Evolutionary conservation across 192 early-diverging fungal genomes (phyloP), one percentile per base, ranked within the genome.

Genomic region (Radiomyces spectabilis): DNA sequence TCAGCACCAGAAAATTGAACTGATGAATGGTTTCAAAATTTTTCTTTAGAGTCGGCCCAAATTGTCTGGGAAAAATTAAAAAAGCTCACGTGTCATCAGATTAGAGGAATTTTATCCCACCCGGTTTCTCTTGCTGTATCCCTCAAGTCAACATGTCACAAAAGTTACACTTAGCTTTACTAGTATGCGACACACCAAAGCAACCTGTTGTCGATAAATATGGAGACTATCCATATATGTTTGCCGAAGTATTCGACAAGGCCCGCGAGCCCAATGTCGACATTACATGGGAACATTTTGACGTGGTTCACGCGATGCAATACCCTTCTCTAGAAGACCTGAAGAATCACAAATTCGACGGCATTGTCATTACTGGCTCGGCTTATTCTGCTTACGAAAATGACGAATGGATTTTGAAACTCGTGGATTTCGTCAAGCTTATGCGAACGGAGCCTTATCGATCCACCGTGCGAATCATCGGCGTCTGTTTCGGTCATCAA

Each of bases 401-500:
- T 41, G 21, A 72, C 8, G 68, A 71, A 1, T 92, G 89, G 89
- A 87, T 87, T 34, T 37, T 71, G 27, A 61, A 73, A 6, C 61
- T 88, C 6, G 63, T 77, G 19, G 55, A 71, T 0, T 90, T 74
- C 59, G 69, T 85, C n/a, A 26, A 56, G n/a, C n/a, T n/a, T n/a
- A n/a, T n/a, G n/a, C n/a, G n/a, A n/a, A n/a, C n/a, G n/a, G n/a
- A n/a, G n/a, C n/a, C n/a, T n/a, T n/a, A n/a, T n/a, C 33, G 33
- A 13, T 48, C 30, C 46, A 48, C 5, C 13, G 15, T 48, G 7
- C 46, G 25, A 53, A 45, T 87, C 9, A 41, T 91, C 45, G 86
- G 87, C 3, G 63, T 93, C 29, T 93, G 91, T 43, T 93, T 91
- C 75, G 91, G 91, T 10, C 91, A 93, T 47, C 91, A 93, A 63